Conservation (phyloP, 805 yeast species). For the Lipomyces starkeyi region DNA sequence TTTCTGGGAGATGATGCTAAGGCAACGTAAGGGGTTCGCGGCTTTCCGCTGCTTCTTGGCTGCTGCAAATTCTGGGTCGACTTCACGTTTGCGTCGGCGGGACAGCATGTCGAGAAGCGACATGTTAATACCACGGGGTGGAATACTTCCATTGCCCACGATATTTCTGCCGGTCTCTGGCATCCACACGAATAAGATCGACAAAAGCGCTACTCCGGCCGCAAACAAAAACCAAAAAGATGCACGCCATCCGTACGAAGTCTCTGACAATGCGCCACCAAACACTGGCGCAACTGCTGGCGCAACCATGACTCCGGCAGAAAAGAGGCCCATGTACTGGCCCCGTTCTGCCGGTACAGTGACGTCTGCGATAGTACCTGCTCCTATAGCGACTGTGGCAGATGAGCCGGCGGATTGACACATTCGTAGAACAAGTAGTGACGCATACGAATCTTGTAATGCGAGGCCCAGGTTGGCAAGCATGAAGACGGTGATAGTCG, state of each 20-base stretch:
- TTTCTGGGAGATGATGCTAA: slow-evolving; percentile 51
- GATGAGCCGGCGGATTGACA: slow-evolving; percentile 81
- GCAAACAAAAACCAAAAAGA: slow-evolving; percentile 86
- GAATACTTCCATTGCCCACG: slow-evolving; percentile 70
- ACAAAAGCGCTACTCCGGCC: slow-evolving; percentile 59
- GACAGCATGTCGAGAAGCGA: slow-evolving; percentile 23
- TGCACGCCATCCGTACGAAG: slow-evolving; percentile 80
- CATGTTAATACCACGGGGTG: slow-evolving; percentile 52
- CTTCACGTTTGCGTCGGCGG: neutral
- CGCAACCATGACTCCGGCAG: slow-evolving; percentile 78
- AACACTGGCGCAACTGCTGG: slow-evolving; percentile 74
- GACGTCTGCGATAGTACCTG: slow-evolving; percentile 83
- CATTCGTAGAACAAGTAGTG: slow-evolving; percentile 71
- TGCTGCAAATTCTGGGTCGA: neutral
- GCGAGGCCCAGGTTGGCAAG: slow-evolving; percentile 76
- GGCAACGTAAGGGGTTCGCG: slow-evolving; percentile 36
- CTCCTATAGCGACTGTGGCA: slow-evolving; percentile 87
- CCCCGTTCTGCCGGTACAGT: slow-evolving; percentile 74
- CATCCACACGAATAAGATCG: slow-evolving; percentile 57
- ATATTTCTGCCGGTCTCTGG: slow-evolving; percentile 82
- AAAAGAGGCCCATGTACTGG: slow-evolving; percentile 75
- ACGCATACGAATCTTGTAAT: slow-evolving; percentile 62
- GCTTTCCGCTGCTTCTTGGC: slow-evolving; percentile 7
- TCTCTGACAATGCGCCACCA: slow-evolving; percentile 69
- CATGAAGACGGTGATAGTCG: slow-evolving; percentile 60